These are phyloP conservation scores for Neonectria coccinea DNA, from an alignment of 2,329 filamentous ascomycete species.

Conservation along the genomic window DNA sequence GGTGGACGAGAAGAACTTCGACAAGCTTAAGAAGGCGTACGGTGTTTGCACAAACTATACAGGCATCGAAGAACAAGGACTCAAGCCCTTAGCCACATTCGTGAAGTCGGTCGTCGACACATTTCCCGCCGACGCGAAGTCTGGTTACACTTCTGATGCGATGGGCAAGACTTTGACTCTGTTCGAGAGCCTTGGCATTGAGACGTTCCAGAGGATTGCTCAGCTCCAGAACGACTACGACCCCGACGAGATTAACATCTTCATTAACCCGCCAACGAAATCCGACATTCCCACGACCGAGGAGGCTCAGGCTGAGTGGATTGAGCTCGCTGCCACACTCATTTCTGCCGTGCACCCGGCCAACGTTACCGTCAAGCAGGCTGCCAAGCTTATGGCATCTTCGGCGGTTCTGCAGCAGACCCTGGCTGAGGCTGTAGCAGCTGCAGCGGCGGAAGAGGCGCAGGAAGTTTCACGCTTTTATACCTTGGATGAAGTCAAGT, in stretches of 20 bases:
- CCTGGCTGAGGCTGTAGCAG: not conserved
- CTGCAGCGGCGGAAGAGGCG: not conserved
- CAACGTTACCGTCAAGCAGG: slow-evolving; percentile 14
- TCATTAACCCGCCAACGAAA: not conserved
- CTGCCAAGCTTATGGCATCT: not conserved
- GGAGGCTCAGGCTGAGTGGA: not conserved
- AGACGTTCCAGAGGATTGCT: slow-evolving; percentile 21
- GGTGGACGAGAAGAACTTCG: slow-evolving; percentile 71
- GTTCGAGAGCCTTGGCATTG: slow-evolving; percentile 32
- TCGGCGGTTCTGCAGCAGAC: not conserved
- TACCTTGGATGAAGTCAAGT: slow-evolving; percentile 8
- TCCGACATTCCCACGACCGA: not conserved
- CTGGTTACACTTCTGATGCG: not conserved
- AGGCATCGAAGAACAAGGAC: slow-evolving; percentile 65
- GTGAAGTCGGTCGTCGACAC: slow-evolving; percentile 52
- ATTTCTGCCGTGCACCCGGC: slow-evolving; percentile 10
- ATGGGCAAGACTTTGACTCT: slow-evolving; percentile 23
- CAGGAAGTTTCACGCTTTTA: not conserved
- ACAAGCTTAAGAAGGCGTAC: slow-evolving; percentile 73
- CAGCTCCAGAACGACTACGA: not conserved
- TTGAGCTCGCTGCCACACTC: slow-evolving; percentile 20
- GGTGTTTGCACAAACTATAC: slow-evolving; percentile 74
- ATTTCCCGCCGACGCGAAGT: slow-evolving; percentile 15
- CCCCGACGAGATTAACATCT: slow-evolving; percentile 13
- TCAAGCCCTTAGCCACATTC: slow-evolving; percentile 66